phyloP scores from a whole-genome alignment of 2,329 filamentous ascomycete species.

The Talaromyces sp. region DNA sequence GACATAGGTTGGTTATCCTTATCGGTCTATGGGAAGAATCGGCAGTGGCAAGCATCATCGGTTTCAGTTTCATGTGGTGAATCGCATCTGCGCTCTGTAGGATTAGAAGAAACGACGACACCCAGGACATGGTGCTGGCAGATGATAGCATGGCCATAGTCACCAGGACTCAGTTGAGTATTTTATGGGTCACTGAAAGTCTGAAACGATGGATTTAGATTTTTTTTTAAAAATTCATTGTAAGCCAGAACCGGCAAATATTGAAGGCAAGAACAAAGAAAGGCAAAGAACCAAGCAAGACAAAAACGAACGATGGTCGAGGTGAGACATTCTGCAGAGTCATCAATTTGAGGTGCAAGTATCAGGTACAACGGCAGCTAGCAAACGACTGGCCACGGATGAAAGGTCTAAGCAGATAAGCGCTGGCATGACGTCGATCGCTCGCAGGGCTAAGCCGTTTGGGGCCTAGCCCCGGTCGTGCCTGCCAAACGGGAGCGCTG shows the following conservation, averaged over 20 bases:
- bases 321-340: neutral
- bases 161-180: neutral
- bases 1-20: conserved; percentile 67
- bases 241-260: neutral
- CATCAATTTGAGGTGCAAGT: neutral
- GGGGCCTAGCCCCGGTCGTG: neutral
- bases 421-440: neutral
- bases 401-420: neutral
- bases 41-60: conserved; percentile 18
- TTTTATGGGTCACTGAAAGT: neutral
- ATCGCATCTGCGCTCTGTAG: conserved; percentile 7
- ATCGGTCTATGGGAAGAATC: conserved; percentile 51
- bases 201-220: neutral
- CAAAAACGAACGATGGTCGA: neutral
- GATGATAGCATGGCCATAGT: neutral
- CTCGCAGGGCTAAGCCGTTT: neutral
- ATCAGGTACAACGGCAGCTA: neutral
- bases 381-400: conserved; percentile 1
- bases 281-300: neutral
- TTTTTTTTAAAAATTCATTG: neutral
- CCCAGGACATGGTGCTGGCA: neutral
- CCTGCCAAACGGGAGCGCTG: conserved; percentile 4
- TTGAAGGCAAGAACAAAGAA: neutral
- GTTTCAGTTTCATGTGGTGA: conserved; percentile 22
- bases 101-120: neutral